Percentiles rank a stretch among this genome's conserved stretches.
phyloP scores from a whole-genome alignment of 345 rosid genomes.

The Combretum micranthum region DNA sequence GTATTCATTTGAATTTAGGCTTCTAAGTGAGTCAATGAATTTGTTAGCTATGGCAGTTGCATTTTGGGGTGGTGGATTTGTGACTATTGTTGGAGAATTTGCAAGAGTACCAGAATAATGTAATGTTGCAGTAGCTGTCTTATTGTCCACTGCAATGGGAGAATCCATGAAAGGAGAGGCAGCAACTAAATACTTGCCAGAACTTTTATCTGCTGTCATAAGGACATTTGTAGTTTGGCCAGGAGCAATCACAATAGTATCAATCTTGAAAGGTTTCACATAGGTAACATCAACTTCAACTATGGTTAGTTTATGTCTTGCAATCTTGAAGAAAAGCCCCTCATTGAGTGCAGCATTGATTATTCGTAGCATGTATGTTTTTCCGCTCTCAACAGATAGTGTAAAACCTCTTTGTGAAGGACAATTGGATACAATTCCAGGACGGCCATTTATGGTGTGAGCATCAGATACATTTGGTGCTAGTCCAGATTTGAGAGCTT shows the following conservation, averaged over 20 bases:
- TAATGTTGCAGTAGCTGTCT: conserved; percentile 74
- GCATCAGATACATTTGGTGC: conserved; percentile 92
- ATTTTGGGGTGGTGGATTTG: conserved; percentile 64
- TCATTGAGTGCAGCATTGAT: conserved; percentile 95
- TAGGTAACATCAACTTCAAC: conserved; percentile 88
- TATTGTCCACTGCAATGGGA: conserved; percentile 70
- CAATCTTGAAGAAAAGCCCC: conserved; percentile 90
- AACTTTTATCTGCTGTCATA: conserved; percentile 33
- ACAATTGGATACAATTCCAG: conserved; percentile 53
- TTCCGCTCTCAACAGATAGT: conserved; percentile 48
- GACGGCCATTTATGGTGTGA: conserved; percentile 80
- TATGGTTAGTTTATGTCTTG: conserved; percentile 74
- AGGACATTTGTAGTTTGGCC: conserved; percentile 90
- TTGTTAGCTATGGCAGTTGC: conserved; percentile 65
- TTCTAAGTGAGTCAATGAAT: conserved; percentile 48
- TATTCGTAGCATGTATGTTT: conserved; percentile 70
- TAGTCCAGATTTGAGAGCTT: conserved; percentile 70
- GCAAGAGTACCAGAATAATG: conserved; percentile 78
- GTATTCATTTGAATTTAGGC: conserved; percentile 68
- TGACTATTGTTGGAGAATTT: conserved; percentile 37
- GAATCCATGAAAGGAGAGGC: conserved; percentile 95
- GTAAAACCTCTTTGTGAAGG: conserved; percentile 60
- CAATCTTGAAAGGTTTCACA: conserved; percentile 69
- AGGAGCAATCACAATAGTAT: conserved; percentile 64
- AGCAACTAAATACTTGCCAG: conserved; percentile 66